Percentiles rank a stretch among this genome's conserved stretches.
phyloP scores from a whole-genome alignment of 805 yeast species.

The Ogataea degrootiae region DNA sequence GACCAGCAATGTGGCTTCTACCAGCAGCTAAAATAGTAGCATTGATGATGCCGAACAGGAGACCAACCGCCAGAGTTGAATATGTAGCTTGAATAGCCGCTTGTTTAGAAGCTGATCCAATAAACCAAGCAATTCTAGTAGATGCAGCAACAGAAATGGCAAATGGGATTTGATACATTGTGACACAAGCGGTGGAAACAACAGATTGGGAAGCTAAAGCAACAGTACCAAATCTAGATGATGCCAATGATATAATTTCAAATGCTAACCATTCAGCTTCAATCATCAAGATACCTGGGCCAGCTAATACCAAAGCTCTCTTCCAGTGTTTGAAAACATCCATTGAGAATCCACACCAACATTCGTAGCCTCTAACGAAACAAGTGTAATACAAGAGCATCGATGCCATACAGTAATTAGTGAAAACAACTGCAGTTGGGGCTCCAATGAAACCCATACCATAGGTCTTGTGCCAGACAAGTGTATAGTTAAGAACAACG shows the following conservation, averaged over 20 bases:
- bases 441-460: constrained; percentile 58
- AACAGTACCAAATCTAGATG: constrained; percentile 49
- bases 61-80: constrained; percentile 34
- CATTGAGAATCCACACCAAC: constrained; percentile 47
- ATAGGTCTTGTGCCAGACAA: constrained; percentile 38
- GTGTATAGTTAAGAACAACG: constrained; percentile 39
- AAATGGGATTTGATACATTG: constrained; percentile 54
- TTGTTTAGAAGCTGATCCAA: constrained; percentile 35
- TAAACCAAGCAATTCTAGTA: constrained; percentile 52
- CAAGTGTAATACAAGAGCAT: constrained; percentile 38
- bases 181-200: constrained; percentile 39
- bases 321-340: constrained; percentile 45
- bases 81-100: constrained; percentile 36
- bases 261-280: constrained; percentile 59
- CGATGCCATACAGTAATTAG: constrained; percentile 52
- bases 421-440: constrained; percentile 53
- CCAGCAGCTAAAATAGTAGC: constrained; percentile 41
- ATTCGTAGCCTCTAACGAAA: constrained; percentile 39
- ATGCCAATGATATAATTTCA: constrained; percentile 50
- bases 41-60: constrained; percentile 38
- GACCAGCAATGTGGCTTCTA: constrained; percentile 37
- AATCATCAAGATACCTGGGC: constrained; percentile 54
- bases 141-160: constrained; percentile 56
- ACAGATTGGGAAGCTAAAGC: constrained; percentile 51
- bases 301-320: constrained; percentile 38